Conservation (phyloP, 192 early-diverging fungal species). For the Radiomyces spectabilis region DNA sequence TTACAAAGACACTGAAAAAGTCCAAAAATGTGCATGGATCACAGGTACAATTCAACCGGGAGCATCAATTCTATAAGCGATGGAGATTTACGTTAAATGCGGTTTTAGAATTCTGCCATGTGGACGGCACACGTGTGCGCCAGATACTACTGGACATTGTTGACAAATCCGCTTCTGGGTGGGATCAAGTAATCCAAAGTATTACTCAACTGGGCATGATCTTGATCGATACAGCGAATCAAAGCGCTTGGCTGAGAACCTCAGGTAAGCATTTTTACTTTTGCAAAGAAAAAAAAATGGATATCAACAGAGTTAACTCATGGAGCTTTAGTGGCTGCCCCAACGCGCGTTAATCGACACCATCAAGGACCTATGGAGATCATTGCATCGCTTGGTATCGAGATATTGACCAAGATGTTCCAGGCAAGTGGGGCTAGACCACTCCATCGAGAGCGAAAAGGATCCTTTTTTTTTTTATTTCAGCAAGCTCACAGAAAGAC, state of each 20-base stretch:
- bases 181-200: conserved; percentile 50
- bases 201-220: conserved; percentile 40
- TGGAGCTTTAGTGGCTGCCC: no score
- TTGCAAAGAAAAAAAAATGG: not conserved
- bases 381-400: conserved; percentile 30
- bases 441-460: no score
- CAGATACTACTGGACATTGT: conserved; percentile 33
- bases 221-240: conserved; percentile 35
- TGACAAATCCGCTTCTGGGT: conserved; percentile 36
- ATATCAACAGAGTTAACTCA: no score
- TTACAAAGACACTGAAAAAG: conserved; percentile 42
- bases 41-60: no score
- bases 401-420: conserved; percentile 40
- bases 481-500: not conserved
- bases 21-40: conserved; percentile 36
- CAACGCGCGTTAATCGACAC: no score
- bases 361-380: conserved; percentile 31
- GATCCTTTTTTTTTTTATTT: not conserved
- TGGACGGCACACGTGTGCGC: conserved; percentile 4
- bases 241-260: not conserved
- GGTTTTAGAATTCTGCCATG: conserved; percentile 12
- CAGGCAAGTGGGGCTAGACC: conserved; percentile 23
- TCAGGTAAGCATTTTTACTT: not conserved
- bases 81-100: conserved; percentile 8
- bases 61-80: not conserved